phyloP scores from a whole-genome alignment of 345 rosid species.

The Eucalyptus tenuipes region DNA sequence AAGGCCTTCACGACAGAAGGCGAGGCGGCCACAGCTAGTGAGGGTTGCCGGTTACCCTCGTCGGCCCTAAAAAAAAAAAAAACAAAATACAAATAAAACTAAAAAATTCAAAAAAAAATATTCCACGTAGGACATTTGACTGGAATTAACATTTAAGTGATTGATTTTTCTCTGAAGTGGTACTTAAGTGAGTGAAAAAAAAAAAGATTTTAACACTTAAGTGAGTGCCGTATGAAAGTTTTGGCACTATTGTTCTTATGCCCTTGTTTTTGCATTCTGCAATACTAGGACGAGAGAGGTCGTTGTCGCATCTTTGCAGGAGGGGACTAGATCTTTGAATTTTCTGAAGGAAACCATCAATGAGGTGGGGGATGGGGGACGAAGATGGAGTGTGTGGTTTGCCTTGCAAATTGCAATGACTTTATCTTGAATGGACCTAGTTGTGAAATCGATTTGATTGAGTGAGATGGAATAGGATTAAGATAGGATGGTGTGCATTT shows the following conservation, averaged over 20 bases:
- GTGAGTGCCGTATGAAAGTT: fast-evolving
- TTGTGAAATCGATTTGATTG: not conserved
- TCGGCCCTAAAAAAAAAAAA: too few relatives aligned
- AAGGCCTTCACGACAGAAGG: fast-evolving
- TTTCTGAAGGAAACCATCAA: too few relatives aligned
- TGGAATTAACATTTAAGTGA: fast-evolving
- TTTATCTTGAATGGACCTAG: not conserved
- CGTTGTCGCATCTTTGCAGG: not conserved
- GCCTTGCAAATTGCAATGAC: not conserved
- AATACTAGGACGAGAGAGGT: not conserved
- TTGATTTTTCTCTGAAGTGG: fast-evolving
- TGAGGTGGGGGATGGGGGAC: not conserved
- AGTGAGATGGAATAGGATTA: not conserved
- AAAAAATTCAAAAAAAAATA: too few relatives aligned
- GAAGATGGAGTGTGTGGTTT: not conserved
- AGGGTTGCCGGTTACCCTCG: too few relatives aligned
- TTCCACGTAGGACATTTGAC: too few relatives aligned
- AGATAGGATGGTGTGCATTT: not conserved
- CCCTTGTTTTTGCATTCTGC: too few relatives aligned
- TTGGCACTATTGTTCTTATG: fast-evolving
- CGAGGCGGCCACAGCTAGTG: too few relatives aligned
- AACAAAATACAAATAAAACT: too few relatives aligned
- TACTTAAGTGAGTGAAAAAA: too few relatives aligned
- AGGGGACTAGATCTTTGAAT: not conserved
- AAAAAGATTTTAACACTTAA: fast-evolving